A percentile compares a stretch with the other conserved stretches of the same genome.
Evolutionary conservation across 176 grass and related monocot genomes (phyloP).

Genomic region (Saccharum spontaneum): DNA sequence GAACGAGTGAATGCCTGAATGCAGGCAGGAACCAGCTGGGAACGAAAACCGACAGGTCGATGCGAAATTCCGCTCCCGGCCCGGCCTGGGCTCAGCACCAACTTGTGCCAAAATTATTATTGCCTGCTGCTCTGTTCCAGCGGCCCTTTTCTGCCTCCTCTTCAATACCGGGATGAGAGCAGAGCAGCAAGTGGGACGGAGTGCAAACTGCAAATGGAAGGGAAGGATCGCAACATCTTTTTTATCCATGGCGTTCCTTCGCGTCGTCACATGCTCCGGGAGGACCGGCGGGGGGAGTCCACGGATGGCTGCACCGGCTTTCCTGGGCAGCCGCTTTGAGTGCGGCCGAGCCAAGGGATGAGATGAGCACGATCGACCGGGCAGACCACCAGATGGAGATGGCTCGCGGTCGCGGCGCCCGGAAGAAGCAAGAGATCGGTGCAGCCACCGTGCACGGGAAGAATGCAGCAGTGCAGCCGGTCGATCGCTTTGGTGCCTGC

Average conservation of each 20-base stretch:
- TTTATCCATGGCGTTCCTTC: background rate
- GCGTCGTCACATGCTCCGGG: constrained; percentile 46
- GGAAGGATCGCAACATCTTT: constrained; percentile 19
- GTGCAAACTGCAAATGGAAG: constrained; percentile 16
- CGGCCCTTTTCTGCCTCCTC: background rate
- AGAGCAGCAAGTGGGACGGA: background rate
- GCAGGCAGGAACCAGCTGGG: no score
- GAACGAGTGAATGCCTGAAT: no score
- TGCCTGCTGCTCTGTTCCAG: no score
- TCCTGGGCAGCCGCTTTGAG: constrained; percentile 46
- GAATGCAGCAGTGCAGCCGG: background rate
- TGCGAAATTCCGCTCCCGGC: constrained; percentile 3
- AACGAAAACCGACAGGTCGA: background rate
- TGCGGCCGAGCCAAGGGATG: background rate
- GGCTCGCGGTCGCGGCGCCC: background rate
- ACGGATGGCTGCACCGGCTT: constrained; percentile 51
- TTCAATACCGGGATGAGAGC: constrained; percentile 2
- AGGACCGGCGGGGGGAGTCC: constrained; percentile 10
- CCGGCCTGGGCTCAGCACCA: no score
- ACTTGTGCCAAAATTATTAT: no score
- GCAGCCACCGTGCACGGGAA: background rate
- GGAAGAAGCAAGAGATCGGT: constrained; percentile 1
- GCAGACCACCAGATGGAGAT: background rate
- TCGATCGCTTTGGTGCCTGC: constrained; percentile 7
- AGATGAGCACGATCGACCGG: background rate